Evolutionary conservation across 768 basidiomycete genomes (phyloP).

Genomic region (Vishniacozyma victoriae): DNA sequence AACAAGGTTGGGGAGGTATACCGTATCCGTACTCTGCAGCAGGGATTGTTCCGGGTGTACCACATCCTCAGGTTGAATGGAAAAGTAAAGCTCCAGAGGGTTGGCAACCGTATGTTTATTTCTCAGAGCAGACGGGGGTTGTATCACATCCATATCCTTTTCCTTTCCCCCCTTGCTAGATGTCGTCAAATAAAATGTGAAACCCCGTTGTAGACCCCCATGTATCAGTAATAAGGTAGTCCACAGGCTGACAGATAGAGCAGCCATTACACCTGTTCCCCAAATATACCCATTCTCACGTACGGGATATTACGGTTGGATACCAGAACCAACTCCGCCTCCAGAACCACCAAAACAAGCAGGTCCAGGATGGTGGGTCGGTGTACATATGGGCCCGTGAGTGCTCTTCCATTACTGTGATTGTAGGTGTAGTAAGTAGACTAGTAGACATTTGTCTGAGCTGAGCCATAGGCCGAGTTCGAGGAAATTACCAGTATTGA

Average conservation of each 20-base stretch:
- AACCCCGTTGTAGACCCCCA: no score
- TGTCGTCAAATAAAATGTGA: no score
- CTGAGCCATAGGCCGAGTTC: no score
- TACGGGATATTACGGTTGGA: slow-evolving; percentile 31
- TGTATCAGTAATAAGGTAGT: no score
- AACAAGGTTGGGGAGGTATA: slow-evolving; percentile 26
- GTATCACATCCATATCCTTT: no score
- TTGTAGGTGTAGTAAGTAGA: no score
- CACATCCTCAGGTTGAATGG: slow-evolving; percentile 16
- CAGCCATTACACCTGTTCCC: slow-evolving; percentile 26
- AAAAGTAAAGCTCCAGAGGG: slow-evolving; percentile 29
- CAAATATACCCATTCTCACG: slow-evolving; percentile 39
- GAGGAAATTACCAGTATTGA: no score
- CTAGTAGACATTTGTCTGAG: no score
- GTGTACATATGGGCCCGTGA: slow-evolving; percentile 1
- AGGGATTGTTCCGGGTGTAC: slow-evolving; percentile 18
- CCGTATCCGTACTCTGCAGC: slow-evolving; percentile 24
- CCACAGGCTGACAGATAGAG: no score
- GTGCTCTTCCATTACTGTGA: no score
- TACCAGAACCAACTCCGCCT: slow-evolving; percentile 3
- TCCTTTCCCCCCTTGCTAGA: no score
- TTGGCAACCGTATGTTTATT: slow-evolving; percentile 39
- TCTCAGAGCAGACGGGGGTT: no score
- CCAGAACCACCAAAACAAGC: background rate
- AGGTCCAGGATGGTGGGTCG: background rate